Evolutionary conservation across 768 basidiomycete species (phyloP).

Genomic region (Panellus pusillus): DNA sequence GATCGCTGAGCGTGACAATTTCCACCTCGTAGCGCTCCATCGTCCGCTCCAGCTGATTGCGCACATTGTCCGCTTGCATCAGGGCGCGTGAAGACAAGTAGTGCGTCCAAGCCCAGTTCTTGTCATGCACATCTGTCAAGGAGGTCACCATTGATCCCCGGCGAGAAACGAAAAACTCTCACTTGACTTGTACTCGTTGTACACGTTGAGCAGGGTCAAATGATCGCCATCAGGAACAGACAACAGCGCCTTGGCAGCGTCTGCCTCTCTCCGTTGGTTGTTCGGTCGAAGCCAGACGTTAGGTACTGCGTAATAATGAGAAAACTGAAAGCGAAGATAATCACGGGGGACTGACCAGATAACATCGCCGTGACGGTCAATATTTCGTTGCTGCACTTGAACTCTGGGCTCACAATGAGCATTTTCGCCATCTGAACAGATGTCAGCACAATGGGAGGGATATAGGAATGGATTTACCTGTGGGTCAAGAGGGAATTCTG

Average conservation of each 20-base stretch:
- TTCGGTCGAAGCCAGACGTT: slow-evolving; percentile 94
- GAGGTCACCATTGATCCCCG: neutral
- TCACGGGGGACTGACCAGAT: slow-evolving; percentile 56
- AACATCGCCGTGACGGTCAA: slow-evolving; percentile 96
- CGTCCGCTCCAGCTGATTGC: slow-evolving; percentile 79
- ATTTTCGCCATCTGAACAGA: slow-evolving; percentile 77
- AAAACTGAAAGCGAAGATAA: neutral
- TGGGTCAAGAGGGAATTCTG: slow-evolving; percentile 98
- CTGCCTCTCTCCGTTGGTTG: slow-evolving; percentile 86
- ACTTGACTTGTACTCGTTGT: slow-evolving; percentile 89
- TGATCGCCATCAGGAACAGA: slow-evolving; percentile 97
- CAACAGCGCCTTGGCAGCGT: slow-evolving; percentile 84
- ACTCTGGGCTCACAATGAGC: slow-evolving; percentile 92
- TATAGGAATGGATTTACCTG: slow-evolving; percentile 52
- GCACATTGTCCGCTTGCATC: slow-evolving; percentile 90
- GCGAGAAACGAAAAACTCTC: slow-evolving; percentile 25
- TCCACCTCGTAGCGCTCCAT: slow-evolving; percentile 93
- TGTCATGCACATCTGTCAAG: slow-evolving; percentile 67
- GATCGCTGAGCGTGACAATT: slow-evolving; percentile 64
- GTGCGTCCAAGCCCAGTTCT: slow-evolving; percentile 89
- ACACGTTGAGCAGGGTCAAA: slow-evolving; percentile 91
- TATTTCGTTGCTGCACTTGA: slow-evolving; percentile 95
- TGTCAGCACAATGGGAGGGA: neutral
- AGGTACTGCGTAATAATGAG: slow-evolving; percentile 54
- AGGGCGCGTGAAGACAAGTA: slow-evolving; percentile 84